Evolutionary conservation across 352 stramenopile genomes (phyloP).

Genomic region (Peronospora belbahrii): DNA sequence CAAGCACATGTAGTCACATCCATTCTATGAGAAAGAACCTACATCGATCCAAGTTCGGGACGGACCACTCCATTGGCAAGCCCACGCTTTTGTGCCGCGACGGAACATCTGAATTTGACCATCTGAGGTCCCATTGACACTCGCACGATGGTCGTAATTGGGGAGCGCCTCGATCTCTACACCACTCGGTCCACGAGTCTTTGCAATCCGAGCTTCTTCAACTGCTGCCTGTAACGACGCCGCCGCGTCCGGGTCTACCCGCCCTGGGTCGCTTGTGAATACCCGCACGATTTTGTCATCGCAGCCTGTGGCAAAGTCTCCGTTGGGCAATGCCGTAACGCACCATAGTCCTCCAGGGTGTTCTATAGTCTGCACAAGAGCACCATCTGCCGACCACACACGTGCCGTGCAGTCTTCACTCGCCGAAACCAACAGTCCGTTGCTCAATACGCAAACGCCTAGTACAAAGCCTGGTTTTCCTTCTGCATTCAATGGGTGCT

Average conservation of each 20-base stretch:
- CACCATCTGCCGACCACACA: constrained; percentile 56
- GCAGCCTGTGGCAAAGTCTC: constrained; percentile 90
- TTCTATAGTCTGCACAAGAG: constrained; percentile 67
- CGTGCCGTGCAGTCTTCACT: constrained; percentile 80
- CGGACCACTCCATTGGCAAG: constrained; percentile 90
- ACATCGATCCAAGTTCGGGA: constrained; percentile 94
- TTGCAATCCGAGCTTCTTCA: constrained; percentile 44
- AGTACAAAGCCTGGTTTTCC: constrained; percentile 81
- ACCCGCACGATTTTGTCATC: constrained; percentile 90
- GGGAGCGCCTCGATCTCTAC: constrained; percentile 93
- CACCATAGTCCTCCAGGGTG: constrained; percentile 84
- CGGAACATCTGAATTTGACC: constrained; percentile 96
- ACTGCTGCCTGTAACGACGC: constrained; percentile 62
- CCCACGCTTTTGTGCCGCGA: constrained; percentile 88
- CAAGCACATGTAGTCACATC: background rate
- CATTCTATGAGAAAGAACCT: background rate
- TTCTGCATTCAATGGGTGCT: constrained; percentile 71
- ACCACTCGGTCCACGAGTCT: constrained; percentile 72
- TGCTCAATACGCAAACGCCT: constrained; percentile 50
- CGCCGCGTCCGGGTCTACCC: constrained; percentile 58
- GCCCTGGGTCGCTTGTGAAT: constrained; percentile 75
- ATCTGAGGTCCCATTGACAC: constrained; percentile 77
- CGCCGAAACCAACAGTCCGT: constrained; percentile 55
- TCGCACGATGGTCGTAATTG: constrained; percentile 85
- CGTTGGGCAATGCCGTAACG: constrained; percentile 66